Evolutionary conservation across 306 rosid genomes (phyloP).

Genomic region (Dicorynia guianensis): DNA sequence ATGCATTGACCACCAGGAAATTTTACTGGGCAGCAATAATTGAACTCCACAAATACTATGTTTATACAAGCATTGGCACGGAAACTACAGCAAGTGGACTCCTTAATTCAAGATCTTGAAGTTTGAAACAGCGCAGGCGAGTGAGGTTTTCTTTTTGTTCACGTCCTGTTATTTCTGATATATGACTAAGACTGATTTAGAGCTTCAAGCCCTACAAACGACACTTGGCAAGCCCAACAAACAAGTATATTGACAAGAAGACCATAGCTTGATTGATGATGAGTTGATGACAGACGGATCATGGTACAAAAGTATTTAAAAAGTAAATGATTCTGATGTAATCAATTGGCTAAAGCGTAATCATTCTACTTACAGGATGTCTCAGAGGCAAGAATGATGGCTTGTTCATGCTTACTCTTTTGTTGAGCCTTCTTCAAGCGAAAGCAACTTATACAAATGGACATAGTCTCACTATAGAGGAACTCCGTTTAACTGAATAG

Average conservation of each 20-base stretch:
- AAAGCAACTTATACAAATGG: conserved; percentile 51
- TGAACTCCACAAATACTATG: too few species aligned
- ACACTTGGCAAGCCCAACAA: not conserved
- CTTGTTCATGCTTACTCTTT: conserved; percentile 40
- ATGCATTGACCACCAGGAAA: too few species aligned
- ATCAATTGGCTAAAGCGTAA: not conserved
- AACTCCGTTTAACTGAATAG: conserved; percentile 1
- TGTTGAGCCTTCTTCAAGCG: conserved; percentile 44
- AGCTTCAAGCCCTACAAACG: not conserved
- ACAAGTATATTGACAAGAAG: not conserved
- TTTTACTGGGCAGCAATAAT: too few species aligned
- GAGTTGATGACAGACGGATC: conserved; percentile 1
- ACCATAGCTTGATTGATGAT: conserved; percentile 1
- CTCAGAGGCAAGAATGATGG: conserved; percentile 63
- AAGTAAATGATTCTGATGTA: not conserved
- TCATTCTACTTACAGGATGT: conserved; percentile 67
- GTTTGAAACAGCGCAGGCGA: not conserved
- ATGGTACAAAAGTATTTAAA: not conserved
- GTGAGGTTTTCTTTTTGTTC: not conserved
- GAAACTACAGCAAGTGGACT: not conserved
- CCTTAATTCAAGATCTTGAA: not conserved
- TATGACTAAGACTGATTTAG: not conserved
- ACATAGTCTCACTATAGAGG: conserved; percentile 24
- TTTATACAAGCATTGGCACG: not conserved
- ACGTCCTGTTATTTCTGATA: not conserved